phyloP scores from a whole-genome alignment of 1,139 yeast species.

The Candida sp. region DNA sequence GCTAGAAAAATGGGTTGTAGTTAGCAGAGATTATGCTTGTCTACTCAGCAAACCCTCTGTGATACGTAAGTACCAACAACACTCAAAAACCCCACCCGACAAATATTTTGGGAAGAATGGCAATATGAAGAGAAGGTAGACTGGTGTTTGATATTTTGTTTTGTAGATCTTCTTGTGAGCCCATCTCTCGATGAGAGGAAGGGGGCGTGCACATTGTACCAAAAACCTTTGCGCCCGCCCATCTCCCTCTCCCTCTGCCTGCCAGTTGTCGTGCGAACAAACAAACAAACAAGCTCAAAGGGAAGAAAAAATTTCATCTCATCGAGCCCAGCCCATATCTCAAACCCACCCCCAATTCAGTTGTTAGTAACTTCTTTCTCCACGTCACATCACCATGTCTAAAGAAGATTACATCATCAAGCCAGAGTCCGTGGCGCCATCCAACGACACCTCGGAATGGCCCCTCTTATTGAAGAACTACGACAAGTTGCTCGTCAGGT shows the following conservation, averaged over 20 bases:
- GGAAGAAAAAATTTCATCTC: constrained; percentile 3
- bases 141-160: too few species aligned
- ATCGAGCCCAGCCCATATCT: background rate
- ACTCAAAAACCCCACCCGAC: too few species aligned
- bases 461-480: constrained; percentile 93
- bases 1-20: too few species aligned
- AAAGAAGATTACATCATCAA: constrained; percentile 79
- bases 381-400: constrained; percentile 50
- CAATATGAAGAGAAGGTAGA: too few species aligned
- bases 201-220: background rate
- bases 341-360: too few species aligned
- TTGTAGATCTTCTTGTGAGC: too few species aligned
- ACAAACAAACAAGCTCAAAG: background rate
- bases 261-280: constrained; percentile 1
- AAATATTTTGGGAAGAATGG: too few species aligned
- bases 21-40: too few species aligned
- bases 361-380: too few species aligned
- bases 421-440: constrained; percentile 83
- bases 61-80: too few species aligned
- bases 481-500: constrained; percentile 92
- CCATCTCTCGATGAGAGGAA: too few species aligned
- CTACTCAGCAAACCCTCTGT: too few species aligned
- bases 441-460: constrained; percentile 93
- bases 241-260: constrained; percentile 1
- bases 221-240: constrained; percentile 2